These are phyloP conservation scores for Corrigiola litoralis DNA, from an alignment of 179 eudicot species.

Conservation along the genomic window DNA sequence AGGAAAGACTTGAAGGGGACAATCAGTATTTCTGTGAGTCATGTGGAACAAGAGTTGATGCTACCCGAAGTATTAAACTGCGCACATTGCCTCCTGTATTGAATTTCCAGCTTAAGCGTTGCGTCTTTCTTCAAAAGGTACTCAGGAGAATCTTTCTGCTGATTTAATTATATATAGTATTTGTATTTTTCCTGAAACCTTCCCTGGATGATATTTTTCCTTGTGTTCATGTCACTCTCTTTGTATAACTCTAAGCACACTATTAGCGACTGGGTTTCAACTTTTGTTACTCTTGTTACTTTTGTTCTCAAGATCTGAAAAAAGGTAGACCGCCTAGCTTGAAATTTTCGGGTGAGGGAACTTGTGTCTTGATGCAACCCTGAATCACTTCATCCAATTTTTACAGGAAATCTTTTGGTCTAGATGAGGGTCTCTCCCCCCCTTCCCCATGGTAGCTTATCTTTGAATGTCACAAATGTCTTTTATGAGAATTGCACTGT, in stretches of 20 bases:
- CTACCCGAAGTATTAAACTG: slow-evolving; percentile 85
- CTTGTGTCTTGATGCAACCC: no score
- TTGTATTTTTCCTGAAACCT: background rate
- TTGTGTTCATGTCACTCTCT: background rate
- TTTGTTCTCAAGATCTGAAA: background rate
- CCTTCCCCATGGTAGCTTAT: no score
- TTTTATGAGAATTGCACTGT: no score
- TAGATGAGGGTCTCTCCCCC: no score
- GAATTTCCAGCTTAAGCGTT: slow-evolving; percentile 97
- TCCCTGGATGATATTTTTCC: background rate
- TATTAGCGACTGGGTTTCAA: no score
- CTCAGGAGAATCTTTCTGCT: background rate
- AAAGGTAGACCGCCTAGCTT: background rate
- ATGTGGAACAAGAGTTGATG: slow-evolving; percentile 81
- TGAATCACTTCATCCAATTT: no score
- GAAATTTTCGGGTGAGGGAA: background rate
- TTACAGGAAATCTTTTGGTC: no score
- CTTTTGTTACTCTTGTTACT: background rate
- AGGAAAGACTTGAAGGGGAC: slow-evolving; percentile 91
- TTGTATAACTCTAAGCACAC: background rate
- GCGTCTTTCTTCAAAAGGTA: slow-evolving; percentile 94
- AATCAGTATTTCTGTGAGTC: slow-evolving; percentile 85
- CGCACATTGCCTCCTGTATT: slow-evolving; percentile 80
- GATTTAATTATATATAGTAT: background rate
- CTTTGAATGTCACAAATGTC: no score